phyloP scores from a whole-genome alignment of 805 yeast species.

The Hanseniaspora valbyensis region DNA sequence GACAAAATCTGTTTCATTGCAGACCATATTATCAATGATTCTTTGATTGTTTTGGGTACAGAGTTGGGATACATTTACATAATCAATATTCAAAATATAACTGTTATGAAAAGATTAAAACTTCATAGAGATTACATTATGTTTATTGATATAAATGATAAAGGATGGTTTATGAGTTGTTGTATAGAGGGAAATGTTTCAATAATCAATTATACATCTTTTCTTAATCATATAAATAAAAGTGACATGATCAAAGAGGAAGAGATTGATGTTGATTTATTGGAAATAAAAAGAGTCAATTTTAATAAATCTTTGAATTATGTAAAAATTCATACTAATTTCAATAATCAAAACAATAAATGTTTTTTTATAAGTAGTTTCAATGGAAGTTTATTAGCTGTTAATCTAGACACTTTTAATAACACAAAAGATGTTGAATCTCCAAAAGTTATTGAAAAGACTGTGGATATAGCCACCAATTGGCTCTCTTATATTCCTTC shows the following conservation, averaged over 20 bases:
- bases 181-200: constrained; percentile 6
- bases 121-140: constrained; percentile 5
- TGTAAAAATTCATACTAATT: constrained; percentile 9
- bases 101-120: neutral
- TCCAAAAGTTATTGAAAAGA: neutral
- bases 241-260: neutral
- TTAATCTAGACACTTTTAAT: constrained; percentile 5
- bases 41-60: neutral
- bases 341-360: constrained; percentile 3
- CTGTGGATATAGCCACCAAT: neutral
- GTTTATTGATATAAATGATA: neutral
- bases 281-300: constrained; percentile 1
- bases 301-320: constrained; percentile 13
- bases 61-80: neutral
- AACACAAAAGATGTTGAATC: neutral
- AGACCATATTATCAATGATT: neutral
- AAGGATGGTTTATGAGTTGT: constrained; percentile 2
- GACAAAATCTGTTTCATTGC: neutral
- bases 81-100: neutral
- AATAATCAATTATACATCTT: neutral
- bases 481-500: constrained; percentile 12
- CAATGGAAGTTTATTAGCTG: constrained; percentile 6
- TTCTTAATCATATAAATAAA: neutral
- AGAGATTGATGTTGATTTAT: neutral
- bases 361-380: constrained; percentile 13